Evolutionary conservation across 495 filamentous ascomycete genomes (phyloP).

Genomic region (Trichocladium antarcticum): DNA sequence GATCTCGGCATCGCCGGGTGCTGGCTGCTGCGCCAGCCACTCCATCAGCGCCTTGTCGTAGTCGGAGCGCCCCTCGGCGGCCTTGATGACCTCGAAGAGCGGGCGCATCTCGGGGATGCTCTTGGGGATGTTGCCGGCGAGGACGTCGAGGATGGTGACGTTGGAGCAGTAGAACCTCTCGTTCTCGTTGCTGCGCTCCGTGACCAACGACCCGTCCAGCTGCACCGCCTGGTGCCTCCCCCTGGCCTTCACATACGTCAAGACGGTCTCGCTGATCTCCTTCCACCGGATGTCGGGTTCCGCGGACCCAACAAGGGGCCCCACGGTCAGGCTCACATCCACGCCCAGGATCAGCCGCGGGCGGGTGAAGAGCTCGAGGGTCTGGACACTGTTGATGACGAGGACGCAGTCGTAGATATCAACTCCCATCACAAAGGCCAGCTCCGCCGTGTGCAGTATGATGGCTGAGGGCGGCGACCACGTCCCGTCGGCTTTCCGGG

Average conservation of each 20-base stretch:
- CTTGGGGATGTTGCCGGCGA: conserved; percentile 65
- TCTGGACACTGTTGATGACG: conserved; percentile 73
- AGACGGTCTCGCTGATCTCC: conserved; percentile 52
- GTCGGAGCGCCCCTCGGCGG: conserved; percentile 67
- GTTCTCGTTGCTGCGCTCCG: conserved; percentile 81
- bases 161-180: conserved; percentile 70
- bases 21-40: conserved; percentile 43
- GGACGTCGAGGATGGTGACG: conserved; percentile 65
- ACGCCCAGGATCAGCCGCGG: conserved; percentile 66
- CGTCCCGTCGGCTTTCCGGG: conserved; percentile 64
- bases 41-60: conserved; percentile 50
- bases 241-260: conserved; percentile 79
- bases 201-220: conserved; percentile 72
- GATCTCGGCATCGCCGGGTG: conserved; percentile 63
- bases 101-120: conserved; percentile 52
- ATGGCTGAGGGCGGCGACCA: conserved; percentile 88
- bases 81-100: conserved; percentile 69
- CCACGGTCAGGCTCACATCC: conserved; percentile 65
- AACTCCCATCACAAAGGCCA: conserved; percentile 81
- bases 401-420: conserved; percentile 92
- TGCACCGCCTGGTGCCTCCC: conserved; percentile 75
- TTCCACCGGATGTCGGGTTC: conserved; percentile 62
- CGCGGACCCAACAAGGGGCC: conserved; percentile 66
- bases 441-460: conserved; percentile 70
- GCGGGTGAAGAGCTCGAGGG: conserved; percentile 68